Base-by-base conservation (phyloP, 345 rosid genomes). In the Pelargonium nanum region DNA sequence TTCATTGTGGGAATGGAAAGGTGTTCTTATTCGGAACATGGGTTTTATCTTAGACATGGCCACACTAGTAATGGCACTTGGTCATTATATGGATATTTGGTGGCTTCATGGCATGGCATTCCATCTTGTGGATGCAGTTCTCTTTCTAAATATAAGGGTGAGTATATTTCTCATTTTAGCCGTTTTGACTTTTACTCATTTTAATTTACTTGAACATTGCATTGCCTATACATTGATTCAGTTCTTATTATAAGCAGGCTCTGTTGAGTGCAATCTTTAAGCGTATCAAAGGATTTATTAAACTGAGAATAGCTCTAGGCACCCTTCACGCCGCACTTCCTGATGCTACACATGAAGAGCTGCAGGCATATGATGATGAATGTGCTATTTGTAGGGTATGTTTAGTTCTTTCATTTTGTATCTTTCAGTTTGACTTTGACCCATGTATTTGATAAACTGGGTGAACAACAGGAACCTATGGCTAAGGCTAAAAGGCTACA, bases 331-430 rank as follows among this genome's bases (percentile, higher is more conserved):
- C 97, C 19, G 99, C 97, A 61, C 97, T 93, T 75, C 97, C 99
- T 70, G 95, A 93, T 80, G 99, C 99, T 59, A 87, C 97, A 57
- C 73, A 83, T 56, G 96, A 83, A 66, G 97, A 89, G 84, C 75
- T 93, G 63, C 81, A 65, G 45, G 84, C 87, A 66, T 93, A 83
- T 71, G 92, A 93, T 67, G 97, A 93, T 77, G 99, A 93, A 78
- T 93, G 99, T 83, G 99, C 97, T 68, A 93, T 93, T 56, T 93
- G 99, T 68, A 81, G 99, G 86, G 97, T 93, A 87, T 79, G 80
- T 26, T 44, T 50, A 56, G 19, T 40, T 61, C 62, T 61, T 7
- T 22, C 12, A 56, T 28, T 52, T 65, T 66, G 22, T 53, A 12
- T 70, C 58, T 50, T 62, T 0, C 30, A 55, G 62, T 71, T 57